A percentile compares a stretch with the other conserved stretches of the same genome.
These are phyloP conservation scores for Populus trichocarpa DNA, from an alignment of 441 rosid species.

Conservation along the genomic window DNA sequence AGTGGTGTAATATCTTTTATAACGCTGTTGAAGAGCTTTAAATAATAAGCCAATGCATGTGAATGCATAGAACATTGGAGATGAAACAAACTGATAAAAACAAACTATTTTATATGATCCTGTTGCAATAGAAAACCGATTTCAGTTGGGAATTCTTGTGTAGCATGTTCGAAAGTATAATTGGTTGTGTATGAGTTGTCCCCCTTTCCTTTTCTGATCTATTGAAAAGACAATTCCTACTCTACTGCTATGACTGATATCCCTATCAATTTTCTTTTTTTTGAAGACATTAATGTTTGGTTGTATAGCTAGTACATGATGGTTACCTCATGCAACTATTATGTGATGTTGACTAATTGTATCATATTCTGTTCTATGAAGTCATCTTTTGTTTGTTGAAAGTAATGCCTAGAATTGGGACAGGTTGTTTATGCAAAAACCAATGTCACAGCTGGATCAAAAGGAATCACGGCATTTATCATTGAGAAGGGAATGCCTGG, in stretches of 20 bases:
- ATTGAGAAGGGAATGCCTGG: constrained; percentile 95
- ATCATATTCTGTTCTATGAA: not conserved
- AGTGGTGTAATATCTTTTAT: not conserved
- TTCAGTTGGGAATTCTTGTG: not conserved
- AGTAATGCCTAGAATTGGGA: constrained; percentile 19
- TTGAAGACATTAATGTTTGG: not conserved
- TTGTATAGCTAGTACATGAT: not conserved
- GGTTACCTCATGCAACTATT: not conserved
- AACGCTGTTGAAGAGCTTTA: not conserved
- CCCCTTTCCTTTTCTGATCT: not conserved
- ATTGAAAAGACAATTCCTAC: not conserved
- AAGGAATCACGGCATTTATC: constrained; percentile 94
- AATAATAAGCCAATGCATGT: not conserved
- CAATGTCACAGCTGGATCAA: constrained; percentile 68
- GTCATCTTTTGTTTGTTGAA: constrained; percentile 11
- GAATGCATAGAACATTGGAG: not conserved
- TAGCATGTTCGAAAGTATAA: not conserved
- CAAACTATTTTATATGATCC: not conserved
- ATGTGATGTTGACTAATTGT: not conserved
- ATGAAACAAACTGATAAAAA: not conserved
- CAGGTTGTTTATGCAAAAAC: constrained; percentile 94
- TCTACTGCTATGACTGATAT: not conserved
- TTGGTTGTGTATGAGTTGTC: not conserved
- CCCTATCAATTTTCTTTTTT: not conserved
- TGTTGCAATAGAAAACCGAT: not conserved